Evolutionary conservation across 2,329 filamentous ascomycete species (phyloP).

Genomic region (Phyllosticta ampelicida): DNA sequence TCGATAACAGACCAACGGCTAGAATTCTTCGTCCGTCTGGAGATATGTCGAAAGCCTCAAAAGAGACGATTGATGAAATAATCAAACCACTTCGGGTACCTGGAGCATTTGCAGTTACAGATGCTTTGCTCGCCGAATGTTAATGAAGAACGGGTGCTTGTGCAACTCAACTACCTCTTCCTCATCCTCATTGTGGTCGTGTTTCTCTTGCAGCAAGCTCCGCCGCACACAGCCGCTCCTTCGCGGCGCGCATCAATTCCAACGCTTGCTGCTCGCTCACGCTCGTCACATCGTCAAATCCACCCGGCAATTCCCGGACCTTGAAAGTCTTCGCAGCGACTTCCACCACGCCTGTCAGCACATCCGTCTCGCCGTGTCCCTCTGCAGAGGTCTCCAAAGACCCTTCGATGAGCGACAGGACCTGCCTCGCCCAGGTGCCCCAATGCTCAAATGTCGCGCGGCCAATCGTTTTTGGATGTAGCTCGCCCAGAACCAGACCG

Average conservation of each 20-base stretch:
- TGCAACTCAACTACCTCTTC: neutral
- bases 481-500: constrained; percentile 31
- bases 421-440: constrained; percentile 22
- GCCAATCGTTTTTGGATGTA: constrained; percentile 15
- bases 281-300: constrained; percentile 20
- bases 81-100: too few species aligned
- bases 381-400: constrained; percentile 10
- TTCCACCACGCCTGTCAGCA: constrained; percentile 18
- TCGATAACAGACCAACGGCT: too few species aligned
- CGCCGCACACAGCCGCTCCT: neutral
- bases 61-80: too few species aligned
- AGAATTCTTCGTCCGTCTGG: too few species aligned
- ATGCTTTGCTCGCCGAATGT: too few species aligned
- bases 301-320: constrained; percentile 13
- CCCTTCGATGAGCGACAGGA: constrained; percentile 13
- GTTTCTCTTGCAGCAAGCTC: neutral
- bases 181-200: neutral
- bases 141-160: too few species aligned
- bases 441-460: constrained; percentile 26
- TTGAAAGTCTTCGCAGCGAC: constrained; percentile 23
- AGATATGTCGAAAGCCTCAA: too few species aligned
- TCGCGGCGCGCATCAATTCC: constrained; percentile 19
- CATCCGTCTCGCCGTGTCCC: neutral
- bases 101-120: too few species aligned
- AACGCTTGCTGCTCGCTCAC: constrained; percentile 24